Evolutionary conservation across 495 filamentous ascomycete species (phyloP), one percentile per base, ranked within the genome.

Genomic region (Penicilliopsis zonata): DNA sequence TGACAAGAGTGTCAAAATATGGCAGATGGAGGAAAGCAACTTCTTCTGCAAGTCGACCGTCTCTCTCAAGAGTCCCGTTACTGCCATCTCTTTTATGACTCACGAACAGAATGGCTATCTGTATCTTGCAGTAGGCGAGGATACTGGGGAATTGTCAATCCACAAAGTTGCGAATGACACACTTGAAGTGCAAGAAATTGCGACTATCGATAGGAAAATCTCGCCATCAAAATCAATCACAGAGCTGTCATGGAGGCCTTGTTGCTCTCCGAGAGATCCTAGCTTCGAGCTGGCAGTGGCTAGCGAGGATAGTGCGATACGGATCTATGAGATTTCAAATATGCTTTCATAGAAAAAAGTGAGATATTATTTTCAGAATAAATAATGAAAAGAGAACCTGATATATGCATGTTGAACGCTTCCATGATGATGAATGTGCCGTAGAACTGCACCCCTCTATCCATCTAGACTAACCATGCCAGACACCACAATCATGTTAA

Each of bases 1-100:
- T 39, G 90, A 98, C 42, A 94, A 87, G 55, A 60, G 57, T 5
- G 74, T 93, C 25, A 90, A 84, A 53, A 47, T 93, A 35, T 95
- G 88, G 88, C 27, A 56, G 36, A 31, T 53, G 41, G 22, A 46
- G 33, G 31, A 60, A 20, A 46, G 47, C 13, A 43, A 44, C 0
- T 65, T 69, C 28, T 38, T 52, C 10, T 76, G 70, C 46, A 61
- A 59, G 28, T 43, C 63, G 2, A 76, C 63, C 5, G 63, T 83
- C 13, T 38, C 66, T 1, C 59, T 74, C 36, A 59, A 59, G 14
- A 65, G 67, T 19, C 57, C 86, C 1, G 75, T 86, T 5, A 94
- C 84, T 7, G 82, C 86, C 5, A 63, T 96, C 22, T 78, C 80
- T 28, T 86, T 88, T 40, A 43, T 70, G 34, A 44, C 53, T 2